A percentile compares a stretch with the other conserved stretches of the same genome.
These are phyloP conservation scores for Lactuca sativa DNA, from an alignment of 129 eudicot genomes.

Conservation along the genomic window DNA sequence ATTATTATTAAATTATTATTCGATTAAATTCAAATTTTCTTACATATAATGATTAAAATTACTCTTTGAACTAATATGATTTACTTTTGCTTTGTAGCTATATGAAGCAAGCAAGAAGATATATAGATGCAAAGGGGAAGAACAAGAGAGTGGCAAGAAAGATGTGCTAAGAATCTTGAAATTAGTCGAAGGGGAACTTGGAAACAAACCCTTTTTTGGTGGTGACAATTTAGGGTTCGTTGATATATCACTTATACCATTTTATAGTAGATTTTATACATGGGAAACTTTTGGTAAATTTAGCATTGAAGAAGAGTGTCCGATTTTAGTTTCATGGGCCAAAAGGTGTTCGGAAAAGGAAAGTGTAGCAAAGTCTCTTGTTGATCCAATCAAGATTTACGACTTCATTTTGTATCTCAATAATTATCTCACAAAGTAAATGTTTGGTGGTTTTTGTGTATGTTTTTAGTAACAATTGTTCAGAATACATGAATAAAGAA, in stretches of 20 bases:
- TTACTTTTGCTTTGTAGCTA: conserved; percentile 21
- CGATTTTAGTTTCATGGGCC: conserved; percentile 35
- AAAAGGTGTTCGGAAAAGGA: conserved; percentile 39
- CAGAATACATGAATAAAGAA: neutral
- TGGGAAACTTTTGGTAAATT: conserved; percentile 41
- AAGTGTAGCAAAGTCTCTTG: conserved; percentile 36
- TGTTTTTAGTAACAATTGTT: neutral
- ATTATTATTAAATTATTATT: neutral
- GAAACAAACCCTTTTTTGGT: conserved; percentile 39
- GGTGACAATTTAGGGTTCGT: conserved; percentile 40
- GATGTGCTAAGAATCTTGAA: conserved; percentile 30
- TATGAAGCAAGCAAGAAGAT: conserved; percentile 36
- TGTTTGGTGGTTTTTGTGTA: neutral
- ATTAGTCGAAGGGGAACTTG: conserved; percentile 36
- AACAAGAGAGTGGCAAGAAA: conserved; percentile 30
- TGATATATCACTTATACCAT: conserved; percentile 39
- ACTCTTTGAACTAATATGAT: too few relatives aligned
- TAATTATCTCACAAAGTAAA: conserved; percentile 23
- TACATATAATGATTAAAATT: neutral
- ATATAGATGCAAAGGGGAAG: conserved; percentile 32
- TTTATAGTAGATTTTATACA: conserved; percentile 35
- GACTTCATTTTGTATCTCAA: conserved; percentile 26
- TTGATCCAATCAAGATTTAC: conserved; percentile 34
- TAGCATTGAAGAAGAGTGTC: conserved; percentile 41
- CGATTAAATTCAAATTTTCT: neutral